Base-by-base conservation (phyloP, 2,329 filamentous ascomycete genomes). In the Xylaria sp. region DNA sequence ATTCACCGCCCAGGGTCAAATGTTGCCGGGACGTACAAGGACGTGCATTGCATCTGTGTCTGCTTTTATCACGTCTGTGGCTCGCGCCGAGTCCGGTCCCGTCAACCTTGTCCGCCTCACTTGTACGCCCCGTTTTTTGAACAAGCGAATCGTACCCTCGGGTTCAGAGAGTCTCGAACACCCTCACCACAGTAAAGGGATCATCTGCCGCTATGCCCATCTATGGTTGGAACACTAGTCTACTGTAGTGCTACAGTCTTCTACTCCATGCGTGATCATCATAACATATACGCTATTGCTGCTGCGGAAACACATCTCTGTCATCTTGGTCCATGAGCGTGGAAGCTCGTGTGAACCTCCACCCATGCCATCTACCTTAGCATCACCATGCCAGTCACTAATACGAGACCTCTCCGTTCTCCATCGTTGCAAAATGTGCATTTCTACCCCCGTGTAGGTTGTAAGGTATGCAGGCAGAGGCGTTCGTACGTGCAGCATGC, bases 21-120 rank as follows among this genome's bases (percentile, higher is more conserved):
- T 48, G 55, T 48, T 64, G 63, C 57, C 61, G 47, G 48, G 60
- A 64, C 61, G 55, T 55, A 66, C 42, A 61, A 68, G 60, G 45
- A 42, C 59, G 61, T 70, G 71, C 71, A 69, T 64, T 74, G 71
- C 72, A 71, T 69, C 69, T 68, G 61, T 66, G 71, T 71, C 63
- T 61, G 61, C 53, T 72, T 27, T 62, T 58, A 66, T 68, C 65
- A 67, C 65, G 45, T 64, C 60, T 70, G 69, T 73, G 69, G 68
- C 71, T 72, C 61, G 71, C 70, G 70, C 69, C 71, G 70, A 72
- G 72, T 71, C 72, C 73, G 64, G 71, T 72, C 70, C 67, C 68
- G 67, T 71, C 72, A 72, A 69, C 58, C 64, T 69, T 69, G 73
- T 74, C 72, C 75, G 75, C 75, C 75, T 76, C 75, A 76, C 75